A percentile compares a stretch with the other conserved stretches of the same genome.
Evolutionary conservation across 306 rosid species (phyloP).

Genomic region (Trifolium dubium): DNA sequence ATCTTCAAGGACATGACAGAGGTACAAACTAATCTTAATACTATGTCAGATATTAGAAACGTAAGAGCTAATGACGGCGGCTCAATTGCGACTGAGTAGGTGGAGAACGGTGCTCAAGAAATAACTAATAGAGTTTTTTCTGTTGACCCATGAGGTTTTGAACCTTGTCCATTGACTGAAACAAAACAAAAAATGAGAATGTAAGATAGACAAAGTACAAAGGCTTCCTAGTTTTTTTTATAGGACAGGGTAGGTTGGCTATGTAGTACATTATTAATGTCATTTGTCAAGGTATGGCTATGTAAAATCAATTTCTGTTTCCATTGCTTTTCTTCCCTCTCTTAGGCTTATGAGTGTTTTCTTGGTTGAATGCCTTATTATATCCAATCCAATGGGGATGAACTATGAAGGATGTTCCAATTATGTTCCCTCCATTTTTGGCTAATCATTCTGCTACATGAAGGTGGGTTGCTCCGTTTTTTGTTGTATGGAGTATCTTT

Average conservation of each 20-base stretch:
- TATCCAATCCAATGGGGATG: not conserved
- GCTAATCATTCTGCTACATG: too few relatives aligned
- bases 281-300: constrained; percentile 23
- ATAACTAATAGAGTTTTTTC: constrained; percentile 37
- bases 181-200: not conserved
- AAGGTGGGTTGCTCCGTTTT: too few relatives aligned
- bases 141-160: constrained; percentile 29
- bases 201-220: constrained; percentile 39
- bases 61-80: constrained; percentile 52
- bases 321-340: not conserved
- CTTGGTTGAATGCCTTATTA: too few relatives aligned
- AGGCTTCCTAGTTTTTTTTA: constrained; percentile 47
- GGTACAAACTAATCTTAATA: constrained; percentile 57
- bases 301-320: constrained; percentile 42
- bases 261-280: too few relatives aligned
- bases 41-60: constrained; percentile 59
- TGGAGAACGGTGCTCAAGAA: not conserved
- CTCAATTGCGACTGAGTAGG: constrained; percentile 58
- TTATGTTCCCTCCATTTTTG: too few relatives aligned
- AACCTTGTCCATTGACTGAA: too few relatives aligned
- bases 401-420: too few relatives aligned
- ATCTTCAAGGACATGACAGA: constrained; percentile 50
- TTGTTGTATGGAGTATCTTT: too few relatives aligned
- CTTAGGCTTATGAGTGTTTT: too few relatives aligned
- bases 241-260: not conserved